Percentiles rank a stretch among this genome's conserved stretches.
Conservation (phyloP, 2,329 filamentous ascomycete genomes). For the Arthrobotrys entomopaga region DNA sequence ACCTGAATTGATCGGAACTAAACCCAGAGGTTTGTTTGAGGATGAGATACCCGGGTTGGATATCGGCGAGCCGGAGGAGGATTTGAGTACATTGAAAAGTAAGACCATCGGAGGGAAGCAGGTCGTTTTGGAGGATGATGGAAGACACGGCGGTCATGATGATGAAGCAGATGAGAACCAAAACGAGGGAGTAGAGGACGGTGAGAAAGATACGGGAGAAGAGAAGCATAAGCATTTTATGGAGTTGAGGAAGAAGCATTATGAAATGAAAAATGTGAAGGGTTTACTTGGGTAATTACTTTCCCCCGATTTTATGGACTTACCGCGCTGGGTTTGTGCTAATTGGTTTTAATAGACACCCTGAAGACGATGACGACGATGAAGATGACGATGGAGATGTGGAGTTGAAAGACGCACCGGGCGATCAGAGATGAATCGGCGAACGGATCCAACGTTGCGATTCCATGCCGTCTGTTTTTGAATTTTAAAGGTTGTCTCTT, state of each 20-base stretch:
- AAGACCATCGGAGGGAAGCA: constrained; percentile 49
- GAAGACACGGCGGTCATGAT: constrained; percentile 69
- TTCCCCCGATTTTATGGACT: not conserved
- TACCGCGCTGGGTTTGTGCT: too few species aligned
- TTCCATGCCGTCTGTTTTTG: too few species aligned
- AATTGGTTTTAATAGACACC: constrained; percentile 17
- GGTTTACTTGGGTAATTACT: constrained; percentile 76
- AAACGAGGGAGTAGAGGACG: constrained; percentile 73
- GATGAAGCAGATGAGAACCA: constrained; percentile 78
- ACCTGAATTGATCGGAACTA: constrained; percentile 37
- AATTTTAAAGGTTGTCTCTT: too few species aligned
- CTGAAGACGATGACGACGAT: constrained; percentile 43
- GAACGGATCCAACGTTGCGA: too few species aligned
- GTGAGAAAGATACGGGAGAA: constrained; percentile 69
- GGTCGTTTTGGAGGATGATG: constrained; percentile 42
- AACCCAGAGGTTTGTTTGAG: constrained; percentile 60
- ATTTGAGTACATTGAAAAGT: constrained; percentile 61
- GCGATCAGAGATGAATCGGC: constrained; percentile 1
- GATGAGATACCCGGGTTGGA: constrained; percentile 93
- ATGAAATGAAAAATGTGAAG: constrained; percentile 97
- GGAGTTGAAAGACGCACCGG: constrained; percentile 44
- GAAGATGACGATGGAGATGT: constrained; percentile 50
- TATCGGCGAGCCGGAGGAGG: constrained; percentile 89
- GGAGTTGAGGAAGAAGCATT: constrained; percentile 91
- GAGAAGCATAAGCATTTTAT: constrained; percentile 95